Evolutionary conservation across 78 protist species (phyloP).

Genomic region (Polysphondylium violaceum): DNA sequence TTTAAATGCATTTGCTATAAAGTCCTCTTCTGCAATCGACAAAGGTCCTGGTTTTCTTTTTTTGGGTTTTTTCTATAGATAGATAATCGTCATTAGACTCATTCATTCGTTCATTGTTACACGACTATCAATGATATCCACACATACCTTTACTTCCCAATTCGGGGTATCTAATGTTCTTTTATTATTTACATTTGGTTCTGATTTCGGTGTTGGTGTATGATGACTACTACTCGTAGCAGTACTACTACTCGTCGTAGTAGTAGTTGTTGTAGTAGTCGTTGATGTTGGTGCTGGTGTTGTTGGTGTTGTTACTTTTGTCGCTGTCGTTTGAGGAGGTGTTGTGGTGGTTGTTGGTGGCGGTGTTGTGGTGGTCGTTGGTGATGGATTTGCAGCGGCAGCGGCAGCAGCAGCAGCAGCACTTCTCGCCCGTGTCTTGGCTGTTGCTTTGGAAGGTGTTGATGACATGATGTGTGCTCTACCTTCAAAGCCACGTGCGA

Average conservation of each 20-base stretch:
- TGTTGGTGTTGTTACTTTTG: background rate
- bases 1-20: constrained; percentile 69
- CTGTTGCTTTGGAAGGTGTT: too few relatives aligned
- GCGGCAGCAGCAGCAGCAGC: too few relatives aligned
- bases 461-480: too few relatives aligned
- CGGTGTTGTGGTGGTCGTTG: background rate
- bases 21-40: constrained; percentile 66
- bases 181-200: background rate
- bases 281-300: background rate
- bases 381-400: too few relatives aligned
- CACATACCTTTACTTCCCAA: background rate
- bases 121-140: background rate
- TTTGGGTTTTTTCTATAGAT: constrained; percentile 3
- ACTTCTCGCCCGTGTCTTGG: too few relatives aligned
- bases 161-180: background rate
- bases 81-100: background rate
- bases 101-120: background rate
- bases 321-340: background rate
- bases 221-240: background rate
- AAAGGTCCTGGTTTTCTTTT: constrained; percentile 40
- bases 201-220: background rate
- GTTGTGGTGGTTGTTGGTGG: background rate
- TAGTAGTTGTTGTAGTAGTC: background rate
- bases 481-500: too few relatives aligned
- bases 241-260: background rate